Evolutionary conservation across 2,329 filamentous ascomycete genomes (phyloP).

Genomic region (Colletotrichum costaricense): DNA sequence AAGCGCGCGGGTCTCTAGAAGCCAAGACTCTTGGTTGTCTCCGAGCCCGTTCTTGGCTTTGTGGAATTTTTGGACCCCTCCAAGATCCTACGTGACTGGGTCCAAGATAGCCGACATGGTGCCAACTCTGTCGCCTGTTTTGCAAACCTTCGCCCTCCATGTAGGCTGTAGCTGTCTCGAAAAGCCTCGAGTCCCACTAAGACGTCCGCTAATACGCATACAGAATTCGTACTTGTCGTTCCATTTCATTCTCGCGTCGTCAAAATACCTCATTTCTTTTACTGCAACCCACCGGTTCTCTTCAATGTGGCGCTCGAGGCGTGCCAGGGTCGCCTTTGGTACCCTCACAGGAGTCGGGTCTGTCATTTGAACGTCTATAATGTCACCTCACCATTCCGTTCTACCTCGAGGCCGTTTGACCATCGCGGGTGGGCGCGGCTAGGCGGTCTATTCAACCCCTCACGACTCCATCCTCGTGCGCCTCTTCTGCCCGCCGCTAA

Average conservation of each 20-base stretch:
- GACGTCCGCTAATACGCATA: neutral
- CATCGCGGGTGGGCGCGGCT: constrained; percentile 34
- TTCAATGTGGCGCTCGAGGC: constrained; percentile 19
- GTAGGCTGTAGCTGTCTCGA: neutral
- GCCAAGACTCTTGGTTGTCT: constrained; percentile 27
- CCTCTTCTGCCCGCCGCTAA: constrained; percentile 16
- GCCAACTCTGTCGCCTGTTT: constrained; percentile 5
- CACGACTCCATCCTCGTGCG: constrained; percentile 19
- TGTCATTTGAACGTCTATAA: neutral
- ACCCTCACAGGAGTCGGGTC: neutral
- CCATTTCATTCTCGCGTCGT: constrained; percentile 1
- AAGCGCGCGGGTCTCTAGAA: constrained; percentile 29
- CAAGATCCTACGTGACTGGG: neutral
- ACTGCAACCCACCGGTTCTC: constrained; percentile 18
- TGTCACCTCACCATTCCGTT: constrained; percentile 22
- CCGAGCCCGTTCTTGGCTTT: constrained; percentile 1
- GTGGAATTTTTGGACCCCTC: neutral
- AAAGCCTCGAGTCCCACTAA: neutral
- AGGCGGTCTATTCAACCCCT: constrained; percentile 19
- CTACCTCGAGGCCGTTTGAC: neutral
- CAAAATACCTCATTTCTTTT: constrained; percentile 24
- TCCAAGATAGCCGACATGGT: constrained; percentile 23
- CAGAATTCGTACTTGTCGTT: neutral
- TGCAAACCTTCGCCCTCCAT: neutral
- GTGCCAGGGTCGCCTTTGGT: neutral